A percentile compares a stretch with the other conserved stretches of the same genome.
phyloP scores from a whole-genome alignment of 257 asterid species.

The Nicotiana noctiflora region DNA sequence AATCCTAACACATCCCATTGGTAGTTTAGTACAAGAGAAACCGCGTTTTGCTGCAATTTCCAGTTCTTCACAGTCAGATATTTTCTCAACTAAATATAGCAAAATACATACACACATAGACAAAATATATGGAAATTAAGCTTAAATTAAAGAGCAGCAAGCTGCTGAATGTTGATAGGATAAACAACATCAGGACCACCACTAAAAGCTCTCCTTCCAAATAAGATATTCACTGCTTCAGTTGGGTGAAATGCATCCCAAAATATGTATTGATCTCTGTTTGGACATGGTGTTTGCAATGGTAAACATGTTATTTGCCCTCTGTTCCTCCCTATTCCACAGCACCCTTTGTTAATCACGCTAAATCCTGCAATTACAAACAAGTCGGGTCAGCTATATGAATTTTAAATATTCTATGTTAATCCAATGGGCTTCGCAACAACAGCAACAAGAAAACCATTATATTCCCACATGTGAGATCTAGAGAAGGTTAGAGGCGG shows the following conservation, averaged over 20 bases:
- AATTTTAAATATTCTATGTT: too few relatives aligned
- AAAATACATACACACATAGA: neutral
- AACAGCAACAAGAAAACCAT: too few relatives aligned
- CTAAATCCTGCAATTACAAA: conserved; percentile 23
- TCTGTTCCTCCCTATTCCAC: conserved; percentile 17
- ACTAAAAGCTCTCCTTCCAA: conserved; percentile 20
- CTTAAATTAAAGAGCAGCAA: neutral
- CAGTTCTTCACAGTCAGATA: neutral
- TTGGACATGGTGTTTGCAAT: conserved; percentile 17
- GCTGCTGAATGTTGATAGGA: conserved; percentile 13
- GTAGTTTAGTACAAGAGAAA: neutral
- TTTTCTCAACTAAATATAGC: neutral
- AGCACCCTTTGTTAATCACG: conserved; percentile 33
- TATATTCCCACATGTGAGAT: too few relatives aligned
- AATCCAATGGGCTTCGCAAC: too few relatives aligned
- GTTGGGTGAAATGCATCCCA: conserved; percentile 45
- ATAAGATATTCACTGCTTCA: conserved; percentile 25
- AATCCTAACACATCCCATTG: neutral
- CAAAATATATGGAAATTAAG: neutral
- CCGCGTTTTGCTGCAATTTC: neutral
- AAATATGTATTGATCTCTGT: conserved; percentile 36
- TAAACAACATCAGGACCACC: conserved; percentile 16
- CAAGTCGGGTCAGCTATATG: too few relatives aligned
- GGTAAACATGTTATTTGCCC: conserved; percentile 25
- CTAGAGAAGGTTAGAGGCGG: too few relatives aligned